Percentiles rank a stretch among this genome's conserved stretches.
phyloP scores from a whole-genome alignment of 805 yeast species.

The Lachancea meyersii region DNA sequence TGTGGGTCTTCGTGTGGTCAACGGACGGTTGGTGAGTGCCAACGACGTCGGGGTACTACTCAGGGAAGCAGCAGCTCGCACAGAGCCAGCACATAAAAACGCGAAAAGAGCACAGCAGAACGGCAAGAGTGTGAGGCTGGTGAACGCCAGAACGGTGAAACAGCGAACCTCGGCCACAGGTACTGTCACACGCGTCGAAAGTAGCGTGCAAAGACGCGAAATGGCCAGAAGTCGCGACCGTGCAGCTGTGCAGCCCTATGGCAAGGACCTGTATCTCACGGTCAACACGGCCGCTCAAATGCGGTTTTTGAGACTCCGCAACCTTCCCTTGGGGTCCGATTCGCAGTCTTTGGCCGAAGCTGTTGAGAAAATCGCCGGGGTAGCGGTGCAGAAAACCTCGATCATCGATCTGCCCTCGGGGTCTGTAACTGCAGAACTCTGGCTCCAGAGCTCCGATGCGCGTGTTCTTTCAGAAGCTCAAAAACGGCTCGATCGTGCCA shows the following conservation, averaged over 20 bases:
- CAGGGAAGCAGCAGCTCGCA: conserved; percentile 15
- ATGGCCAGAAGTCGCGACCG: background rate
- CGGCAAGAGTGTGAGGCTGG: background rate
- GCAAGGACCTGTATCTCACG: conserved; percentile 20
- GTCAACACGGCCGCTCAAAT: conserved; percentile 16
- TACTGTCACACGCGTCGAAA: background rate
- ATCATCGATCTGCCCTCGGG: conserved; percentile 36
- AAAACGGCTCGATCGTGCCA: conserved; percentile 35
- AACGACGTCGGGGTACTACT: conserved; percentile 23
- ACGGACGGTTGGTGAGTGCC: conserved; percentile 25
- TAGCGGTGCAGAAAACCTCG: conserved; percentile 19
- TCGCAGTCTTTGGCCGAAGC: conserved; percentile 19
- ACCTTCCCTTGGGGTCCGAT: conserved; percentile 28
- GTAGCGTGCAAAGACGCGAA: conserved; percentile 2
- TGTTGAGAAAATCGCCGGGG: conserved; percentile 20
- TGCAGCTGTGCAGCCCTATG: conserved; percentile 7
- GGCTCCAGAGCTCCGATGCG: conserved; percentile 24
- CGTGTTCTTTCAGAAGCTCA: conserved; percentile 29
- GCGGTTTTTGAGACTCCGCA: conserved; percentile 17
- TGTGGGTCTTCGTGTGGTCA: conserved; percentile 17
- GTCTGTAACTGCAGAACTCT: conserved; percentile 36
- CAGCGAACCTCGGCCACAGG: background rate
- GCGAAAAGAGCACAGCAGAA: background rate
- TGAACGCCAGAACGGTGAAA: background rate
- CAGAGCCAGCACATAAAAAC: background rate